A percentile compares a stretch with the other conserved stretches of the same genome.
Conservation (phyloP, 805 yeast genomes). For the Zygotorulaspora florentina region DNA sequence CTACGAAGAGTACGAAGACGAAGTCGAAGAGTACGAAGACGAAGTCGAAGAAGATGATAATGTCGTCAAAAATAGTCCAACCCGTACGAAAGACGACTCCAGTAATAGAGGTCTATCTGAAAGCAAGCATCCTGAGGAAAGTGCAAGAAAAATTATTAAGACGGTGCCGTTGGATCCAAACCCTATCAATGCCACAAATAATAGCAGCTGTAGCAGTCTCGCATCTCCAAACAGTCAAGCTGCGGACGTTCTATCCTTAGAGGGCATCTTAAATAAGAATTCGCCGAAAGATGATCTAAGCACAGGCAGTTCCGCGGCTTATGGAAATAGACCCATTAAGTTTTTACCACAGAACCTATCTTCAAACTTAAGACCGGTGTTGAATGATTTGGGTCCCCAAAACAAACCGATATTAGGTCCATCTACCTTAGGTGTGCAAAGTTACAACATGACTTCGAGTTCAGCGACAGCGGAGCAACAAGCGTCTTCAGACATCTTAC, state of each 20-base stretch:
- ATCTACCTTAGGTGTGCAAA: background rate
- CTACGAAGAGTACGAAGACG: constrained; percentile 30
- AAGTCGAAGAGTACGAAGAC: constrained; percentile 36
- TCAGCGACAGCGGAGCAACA: background rate
- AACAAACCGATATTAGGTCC: background rate
- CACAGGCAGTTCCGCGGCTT: background rate
- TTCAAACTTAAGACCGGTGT: too few relatives aligned
- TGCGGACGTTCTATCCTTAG: constrained; percentile 19
- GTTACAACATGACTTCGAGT: background rate
- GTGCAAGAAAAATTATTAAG: constrained; percentile 68
- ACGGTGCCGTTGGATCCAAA: constrained; percentile 82
- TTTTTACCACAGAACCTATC: background rate
- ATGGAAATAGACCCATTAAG: background rate
- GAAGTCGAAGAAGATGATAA: constrained; percentile 35
- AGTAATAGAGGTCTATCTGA: constrained; percentile 50
- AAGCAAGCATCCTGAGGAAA: constrained; percentile 59
- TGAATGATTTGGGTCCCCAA: background rate
- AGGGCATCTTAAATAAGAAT: constrained; percentile 17
- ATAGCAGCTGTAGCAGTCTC: constrained; percentile 19
- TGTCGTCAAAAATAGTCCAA: constrained; percentile 14
- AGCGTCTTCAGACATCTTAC: constrained; percentile 14
- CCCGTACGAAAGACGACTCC: constrained; percentile 20
- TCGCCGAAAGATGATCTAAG: constrained; percentile 17
- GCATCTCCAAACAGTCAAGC: constrained; percentile 17
- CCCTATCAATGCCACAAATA: constrained; percentile 48